These are phyloP conservation scores for Umbelopsis sp. DNA, from an alignment of 192 early-diverging fungal genomes.

Conservation along the genomic window DNA sequence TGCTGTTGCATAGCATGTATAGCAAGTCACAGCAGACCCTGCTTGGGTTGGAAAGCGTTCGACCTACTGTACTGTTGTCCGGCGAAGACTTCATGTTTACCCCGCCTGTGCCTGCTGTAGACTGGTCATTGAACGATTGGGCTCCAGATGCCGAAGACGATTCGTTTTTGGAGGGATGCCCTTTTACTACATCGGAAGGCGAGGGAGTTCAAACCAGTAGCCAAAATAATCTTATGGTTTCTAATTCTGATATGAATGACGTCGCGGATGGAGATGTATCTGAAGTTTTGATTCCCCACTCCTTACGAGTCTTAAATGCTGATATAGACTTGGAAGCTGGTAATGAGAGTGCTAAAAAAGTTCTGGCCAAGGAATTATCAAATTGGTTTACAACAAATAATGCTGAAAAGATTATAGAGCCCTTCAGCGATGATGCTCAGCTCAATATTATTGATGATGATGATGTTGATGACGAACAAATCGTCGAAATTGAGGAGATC, in stretches of 20 bases:
- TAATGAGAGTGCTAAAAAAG: neutral
- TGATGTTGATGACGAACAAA: neutral
- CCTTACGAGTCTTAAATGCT: neutral
- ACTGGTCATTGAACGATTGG: neutral
- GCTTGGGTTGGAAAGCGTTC: slow-evolving; percentile 28
- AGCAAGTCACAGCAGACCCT: slow-evolving; percentile 43
- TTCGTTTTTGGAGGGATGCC: slow-evolving; percentile 3
- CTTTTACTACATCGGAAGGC: neutral
- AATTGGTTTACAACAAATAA: slow-evolving; percentile 2
- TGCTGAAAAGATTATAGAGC: neutral
- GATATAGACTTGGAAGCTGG: neutral
- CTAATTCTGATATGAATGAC: neutral
- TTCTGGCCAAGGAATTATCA: neutral
- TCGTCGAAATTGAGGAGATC: neutral
- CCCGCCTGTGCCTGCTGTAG: slow-evolving; percentile 14
- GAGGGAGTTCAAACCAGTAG: neutral
- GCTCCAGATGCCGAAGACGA: neutral
- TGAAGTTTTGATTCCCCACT: slow-evolving; percentile 2
- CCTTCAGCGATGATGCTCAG: no score
- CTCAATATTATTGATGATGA: neutral
- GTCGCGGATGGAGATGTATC: neutral
- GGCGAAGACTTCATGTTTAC: slow-evolving; percentile 42
- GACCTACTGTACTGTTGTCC: slow-evolving; percentile 33
- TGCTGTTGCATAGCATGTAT: slow-evolving; percentile 35
- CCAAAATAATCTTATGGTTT: no score